These are phyloP conservation scores for Apiospora marii DNA, from an alignment of 2,329 filamentous ascomycete genomes.

Conservation along the genomic window DNA sequence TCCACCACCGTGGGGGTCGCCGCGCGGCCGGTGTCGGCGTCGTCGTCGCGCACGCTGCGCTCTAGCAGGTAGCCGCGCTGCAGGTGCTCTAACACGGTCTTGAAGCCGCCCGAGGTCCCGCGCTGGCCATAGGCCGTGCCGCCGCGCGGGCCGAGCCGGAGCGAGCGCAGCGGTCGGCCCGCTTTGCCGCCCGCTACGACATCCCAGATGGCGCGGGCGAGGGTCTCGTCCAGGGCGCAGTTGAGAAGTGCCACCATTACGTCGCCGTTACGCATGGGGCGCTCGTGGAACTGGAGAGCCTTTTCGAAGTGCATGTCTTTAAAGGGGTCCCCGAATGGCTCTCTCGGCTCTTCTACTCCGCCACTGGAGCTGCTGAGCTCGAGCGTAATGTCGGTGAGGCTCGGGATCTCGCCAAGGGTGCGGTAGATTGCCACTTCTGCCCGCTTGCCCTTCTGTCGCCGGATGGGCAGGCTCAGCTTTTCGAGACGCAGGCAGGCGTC, in stretches of 20 bases:
- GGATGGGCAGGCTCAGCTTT: neutral
- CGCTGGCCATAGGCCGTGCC: neutral
- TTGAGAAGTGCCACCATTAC: neutral
- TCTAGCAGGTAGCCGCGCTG: neutral
- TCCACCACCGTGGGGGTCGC: neutral
- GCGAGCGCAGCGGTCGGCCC: neutral
- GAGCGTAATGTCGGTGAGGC: neutral
- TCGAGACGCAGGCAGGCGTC: neutral
- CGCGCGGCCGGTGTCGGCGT: no score
- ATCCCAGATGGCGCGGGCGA: neutral
- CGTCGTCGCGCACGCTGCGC: neutral
- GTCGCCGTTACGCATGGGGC: neutral
- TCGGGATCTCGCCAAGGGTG: neutral
- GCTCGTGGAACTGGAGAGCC: rapidly evolving
- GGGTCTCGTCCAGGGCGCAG: neutral
- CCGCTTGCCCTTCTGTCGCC: neutral
- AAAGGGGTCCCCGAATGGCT: neutral
- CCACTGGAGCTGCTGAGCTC: neutral
- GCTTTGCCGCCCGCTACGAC: neutral
- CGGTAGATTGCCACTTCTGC: neutral
- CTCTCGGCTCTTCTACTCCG: no score
- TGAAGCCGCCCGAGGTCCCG: neutral
- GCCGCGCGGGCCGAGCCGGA: neutral
- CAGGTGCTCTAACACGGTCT: neutral
- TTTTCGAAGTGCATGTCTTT: neutral